Evolutionary conservation across 768 basidiomycete species (phyloP), one percentile per base, ranked within the genome.

Genomic region (Serpula lacrymans): DNA sequence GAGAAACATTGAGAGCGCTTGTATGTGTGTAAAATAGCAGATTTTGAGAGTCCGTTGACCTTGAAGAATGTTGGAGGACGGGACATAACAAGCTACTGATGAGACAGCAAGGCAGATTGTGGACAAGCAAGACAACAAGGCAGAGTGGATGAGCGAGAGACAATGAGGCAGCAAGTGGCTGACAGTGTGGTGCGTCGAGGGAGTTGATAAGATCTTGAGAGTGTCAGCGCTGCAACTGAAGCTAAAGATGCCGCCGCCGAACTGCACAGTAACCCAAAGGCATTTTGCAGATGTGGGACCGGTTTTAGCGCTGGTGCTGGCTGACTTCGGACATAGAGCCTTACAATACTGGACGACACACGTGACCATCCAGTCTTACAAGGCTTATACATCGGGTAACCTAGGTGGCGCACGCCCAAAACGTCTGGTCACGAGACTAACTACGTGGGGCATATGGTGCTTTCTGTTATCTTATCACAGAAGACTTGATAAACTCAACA

Each of bases 321-420:
- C 9, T n/a, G n/a, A 28, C 27, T 9, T 28, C n/a, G 27, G 9
- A n/a, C n/a, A 9, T n/a, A n/a, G n/a, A 9, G 27, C 27, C 27
- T 42, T 32, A 41, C 1, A 18, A 41, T 33, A 34, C n/a, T 9
- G 6, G 31, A n/a, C 17, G 16, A 41, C 5, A 24, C 22, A 20
- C 18, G 3, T 6, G 20, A 21, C 7, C 20, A 41, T 22, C 31
- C 6, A 22, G 13, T 21, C 21, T 41, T 32, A 33, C 13, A 31
- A 41, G 39, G 29, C 39, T 41, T 41, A 31, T 31, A 16, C 13
- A 33, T 33, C 20, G 39, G 30, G 30, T 18, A 34, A 14, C 8
- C 18, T 16, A 41, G 39, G 30, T 41, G 39, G 17, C n/a, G n/a
- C n/a, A n/a, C n/a, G n/a, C n/a, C n/a, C n/a, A n/a, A n/a, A n/a